These are phyloP conservation scores for Scenedesmus sp. DNA, from an alignment of 163 green algal genomes.

Conservation along the genomic window DNA sequence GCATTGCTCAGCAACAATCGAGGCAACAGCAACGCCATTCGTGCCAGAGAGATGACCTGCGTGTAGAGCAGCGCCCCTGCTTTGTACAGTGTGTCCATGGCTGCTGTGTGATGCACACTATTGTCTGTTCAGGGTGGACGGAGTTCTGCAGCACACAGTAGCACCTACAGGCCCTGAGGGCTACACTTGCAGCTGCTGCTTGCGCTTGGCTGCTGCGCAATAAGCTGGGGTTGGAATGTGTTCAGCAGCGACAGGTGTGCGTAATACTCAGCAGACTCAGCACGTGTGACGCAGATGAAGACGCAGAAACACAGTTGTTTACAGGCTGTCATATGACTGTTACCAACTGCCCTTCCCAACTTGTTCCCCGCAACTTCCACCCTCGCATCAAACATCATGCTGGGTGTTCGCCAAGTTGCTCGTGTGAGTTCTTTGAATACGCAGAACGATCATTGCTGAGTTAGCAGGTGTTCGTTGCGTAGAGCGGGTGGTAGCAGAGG, in stretches of 20 bases:
- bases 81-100: slow-evolving; percentile 42
- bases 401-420: too few species aligned
- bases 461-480: too few species aligned
- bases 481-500: too few species aligned
- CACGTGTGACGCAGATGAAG: too few species aligned
- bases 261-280: neutral
- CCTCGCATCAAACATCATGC: neutral
- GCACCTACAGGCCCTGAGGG: neutral
- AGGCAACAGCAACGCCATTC: neutral
- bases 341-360: neutral
- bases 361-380: neutral
- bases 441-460: too few species aligned
- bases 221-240: too few species aligned
- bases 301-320: too few species aligned
- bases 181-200: neutral
- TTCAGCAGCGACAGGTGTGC: neutral
- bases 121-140: too few species aligned
- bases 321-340: neutral
- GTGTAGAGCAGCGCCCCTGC: slow-evolving; percentile 21
- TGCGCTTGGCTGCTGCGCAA: neutral
- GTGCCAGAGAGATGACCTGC: slow-evolving; percentile 6
- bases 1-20: neutral
- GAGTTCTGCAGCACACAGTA: neutral
- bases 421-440: too few species aligned
- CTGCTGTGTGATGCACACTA: neutral